Conservation (phyloP, 345 rosid genomes). For the Citrus reticulata region DNA sequence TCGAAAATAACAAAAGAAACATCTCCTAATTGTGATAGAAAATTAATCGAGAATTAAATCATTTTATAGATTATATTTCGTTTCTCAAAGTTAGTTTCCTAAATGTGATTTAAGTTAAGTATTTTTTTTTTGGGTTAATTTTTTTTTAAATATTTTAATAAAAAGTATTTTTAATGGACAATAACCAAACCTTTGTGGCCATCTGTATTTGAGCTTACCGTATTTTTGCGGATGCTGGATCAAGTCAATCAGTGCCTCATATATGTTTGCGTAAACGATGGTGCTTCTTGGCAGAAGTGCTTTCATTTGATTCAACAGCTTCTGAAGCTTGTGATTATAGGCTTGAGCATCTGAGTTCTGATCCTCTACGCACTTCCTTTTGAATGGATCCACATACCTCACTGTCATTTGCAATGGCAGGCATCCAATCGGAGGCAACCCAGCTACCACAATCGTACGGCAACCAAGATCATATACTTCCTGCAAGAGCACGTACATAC, state of each 20-base stretch:
- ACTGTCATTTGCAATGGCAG: conserved; percentile 54
- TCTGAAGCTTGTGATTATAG: conserved; percentile 47
- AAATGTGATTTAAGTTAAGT: background rate
- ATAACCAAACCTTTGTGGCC: background rate
- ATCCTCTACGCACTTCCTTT: conserved; percentile 40
- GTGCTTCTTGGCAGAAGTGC: conserved; percentile 35
- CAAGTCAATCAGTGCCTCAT: conserved; percentile 46
- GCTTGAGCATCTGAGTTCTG: conserved; percentile 41
- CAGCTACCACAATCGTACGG: conserved; percentile 42
- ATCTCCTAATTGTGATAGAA: no score
- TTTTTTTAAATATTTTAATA: no score
- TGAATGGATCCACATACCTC: background rate
- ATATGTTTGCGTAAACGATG: conserved; percentile 42
- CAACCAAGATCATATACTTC: conserved; percentile 49
- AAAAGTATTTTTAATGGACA: no score
- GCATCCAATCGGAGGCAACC: conserved; percentile 70
- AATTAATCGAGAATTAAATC: no score
- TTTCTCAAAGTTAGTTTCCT: no score
- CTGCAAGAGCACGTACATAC: conserved; percentile 16
- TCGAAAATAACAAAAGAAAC: no score
- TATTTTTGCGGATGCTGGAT: conserved; percentile 39
- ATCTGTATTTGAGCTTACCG: conserved; percentile 28
- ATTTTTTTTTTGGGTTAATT: no score
- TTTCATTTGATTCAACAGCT: conserved; percentile 26
- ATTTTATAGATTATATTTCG: no score